Evolutionary conservation across 441 rosid species (phyloP).

Genomic region (Erysimum cheiri): DNA sequence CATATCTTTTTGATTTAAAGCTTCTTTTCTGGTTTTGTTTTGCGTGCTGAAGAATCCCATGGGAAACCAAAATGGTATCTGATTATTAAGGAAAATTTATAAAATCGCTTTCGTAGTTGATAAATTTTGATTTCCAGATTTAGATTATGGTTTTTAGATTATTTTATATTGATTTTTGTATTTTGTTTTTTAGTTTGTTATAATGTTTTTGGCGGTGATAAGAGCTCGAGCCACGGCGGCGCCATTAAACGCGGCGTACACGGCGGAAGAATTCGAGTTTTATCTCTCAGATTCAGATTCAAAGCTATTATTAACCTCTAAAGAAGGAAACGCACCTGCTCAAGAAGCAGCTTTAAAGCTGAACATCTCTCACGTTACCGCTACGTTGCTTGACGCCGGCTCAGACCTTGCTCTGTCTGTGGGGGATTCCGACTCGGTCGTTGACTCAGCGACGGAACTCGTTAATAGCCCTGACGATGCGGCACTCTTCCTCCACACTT

Average conservation of each 20-base stretch:
- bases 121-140: slow-evolving; percentile 13
- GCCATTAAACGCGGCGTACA: slow-evolving; percentile 83
- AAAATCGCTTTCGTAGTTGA: neutral
- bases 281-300: slow-evolving; percentile 90
- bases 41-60: neutral
- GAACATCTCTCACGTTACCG: slow-evolving; percentile 60
- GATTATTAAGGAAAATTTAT: neutral
- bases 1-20: neutral
- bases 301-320: slow-evolving; percentile 61
- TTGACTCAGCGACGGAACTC: slow-evolving; percentile 34
- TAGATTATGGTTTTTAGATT: neutral
- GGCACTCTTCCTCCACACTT: slow-evolving; percentile 83
- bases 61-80: slow-evolving; percentile 1
- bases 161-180: neutral
- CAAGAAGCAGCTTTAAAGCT: slow-evolving; percentile 79
- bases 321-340: slow-evolving; percentile 65
- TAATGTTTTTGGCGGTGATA: slow-evolving; percentile 78
- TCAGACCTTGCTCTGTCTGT: slow-evolving; percentile 57
- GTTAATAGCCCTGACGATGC: slow-evolving; percentile 65
- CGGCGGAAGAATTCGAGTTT: slow-evolving; percentile 85
- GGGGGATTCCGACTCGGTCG: slow-evolving; percentile 36
- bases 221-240: slow-evolving; percentile 83
- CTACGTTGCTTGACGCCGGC: slow-evolving; percentile 48
- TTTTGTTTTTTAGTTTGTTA: slow-evolving; percentile 58
- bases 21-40: neutral